Base-by-base conservation (phyloP, 257 asterid species). In the Nicotiana otophora region DNA sequence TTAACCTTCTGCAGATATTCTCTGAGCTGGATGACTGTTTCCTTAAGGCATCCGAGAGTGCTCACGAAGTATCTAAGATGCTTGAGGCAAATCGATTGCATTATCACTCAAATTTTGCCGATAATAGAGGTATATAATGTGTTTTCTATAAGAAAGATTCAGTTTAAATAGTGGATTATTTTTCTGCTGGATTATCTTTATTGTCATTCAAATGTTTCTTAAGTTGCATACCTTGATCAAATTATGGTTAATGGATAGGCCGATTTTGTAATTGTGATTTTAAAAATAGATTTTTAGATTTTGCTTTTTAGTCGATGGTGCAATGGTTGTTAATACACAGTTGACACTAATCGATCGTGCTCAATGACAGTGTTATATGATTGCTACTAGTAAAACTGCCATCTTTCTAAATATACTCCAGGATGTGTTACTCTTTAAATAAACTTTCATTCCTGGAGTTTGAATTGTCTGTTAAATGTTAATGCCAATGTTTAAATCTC, bases 31-130 rank as follows among this genome's bases (percentile, higher is more conserved):
- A 96, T 90, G 99, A 96, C 86, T 93, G 93, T 83, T 96, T 96
- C 83, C 97, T 96, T 6, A 89, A 90, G 90, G 97, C 98, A 54
- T 96, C 94, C 0, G 94, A 96, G 84, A 93, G 99, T 85, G 97
- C 98, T 82, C 94, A 94, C 8, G 99, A 94, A 28, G 97, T 96
- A 28, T 92, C 97, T 3, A 87, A 97, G 78, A 93, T 94, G 98
- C 98, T 96, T 1, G 98, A 96, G 90, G 99, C 99, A 0, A 92
- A 93, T 77, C 94, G 98, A 31, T 87, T 96, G 90, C 99, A 96
- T 87, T 96, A 94, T 84, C 99, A 96, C 89, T 96, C 99, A 0
- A 96, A 94, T 81, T 96, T 94, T 4, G 98, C 99, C 0, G 99
- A 96, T 87, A 92, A 94, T 77, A 89, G 91, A 89, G 97, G 98